These are phyloP conservation scores for Posidonia oceanica DNA, from an alignment of 116 monocot genomes.

Conservation along the genomic window DNA sequence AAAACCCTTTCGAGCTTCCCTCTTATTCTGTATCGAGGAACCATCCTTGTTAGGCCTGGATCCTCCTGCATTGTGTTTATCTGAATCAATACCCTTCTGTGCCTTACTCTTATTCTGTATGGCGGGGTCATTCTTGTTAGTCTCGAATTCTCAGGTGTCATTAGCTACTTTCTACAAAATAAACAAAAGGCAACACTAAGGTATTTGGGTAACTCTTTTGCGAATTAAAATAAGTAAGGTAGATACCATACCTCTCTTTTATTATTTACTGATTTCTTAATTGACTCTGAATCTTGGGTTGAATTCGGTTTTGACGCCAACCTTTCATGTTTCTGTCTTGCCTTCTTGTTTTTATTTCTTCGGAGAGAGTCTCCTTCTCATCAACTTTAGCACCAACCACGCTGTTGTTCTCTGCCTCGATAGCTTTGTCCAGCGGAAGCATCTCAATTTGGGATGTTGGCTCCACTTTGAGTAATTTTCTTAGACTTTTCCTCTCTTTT, in stretches of 20 bases:
- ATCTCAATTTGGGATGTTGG: not conserved
- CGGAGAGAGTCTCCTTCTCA: not conserved
- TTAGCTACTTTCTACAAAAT: not conserved
- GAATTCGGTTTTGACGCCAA: not conserved
- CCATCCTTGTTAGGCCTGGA: not conserved
- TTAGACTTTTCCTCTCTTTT: not conserved
- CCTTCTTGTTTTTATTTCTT: not conserved
- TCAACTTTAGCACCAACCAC: not conserved
- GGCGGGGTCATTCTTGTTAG: too few species aligned
- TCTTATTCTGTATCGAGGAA: conserved; percentile 1
- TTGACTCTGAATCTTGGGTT: not conserved
- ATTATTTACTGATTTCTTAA: not conserved
- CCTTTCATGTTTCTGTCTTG: not conserved
- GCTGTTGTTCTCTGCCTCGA: not conserved
- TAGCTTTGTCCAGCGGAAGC: not conserved
- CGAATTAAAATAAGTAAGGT: not conserved
- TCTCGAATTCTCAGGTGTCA: not conserved
- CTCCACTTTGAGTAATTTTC: not conserved
- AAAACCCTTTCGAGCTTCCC: conserved; percentile 3
- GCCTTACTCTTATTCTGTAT: too few species aligned
- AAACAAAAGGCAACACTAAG: not conserved
- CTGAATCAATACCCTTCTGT: too few species aligned
- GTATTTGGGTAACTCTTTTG: not conserved
- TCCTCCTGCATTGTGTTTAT: too few species aligned
- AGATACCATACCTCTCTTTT: not conserved